Evolutionary conservation across 2,329 filamentous ascomycete species (phyloP).

Genomic region (Madurella fahalii): DNA sequence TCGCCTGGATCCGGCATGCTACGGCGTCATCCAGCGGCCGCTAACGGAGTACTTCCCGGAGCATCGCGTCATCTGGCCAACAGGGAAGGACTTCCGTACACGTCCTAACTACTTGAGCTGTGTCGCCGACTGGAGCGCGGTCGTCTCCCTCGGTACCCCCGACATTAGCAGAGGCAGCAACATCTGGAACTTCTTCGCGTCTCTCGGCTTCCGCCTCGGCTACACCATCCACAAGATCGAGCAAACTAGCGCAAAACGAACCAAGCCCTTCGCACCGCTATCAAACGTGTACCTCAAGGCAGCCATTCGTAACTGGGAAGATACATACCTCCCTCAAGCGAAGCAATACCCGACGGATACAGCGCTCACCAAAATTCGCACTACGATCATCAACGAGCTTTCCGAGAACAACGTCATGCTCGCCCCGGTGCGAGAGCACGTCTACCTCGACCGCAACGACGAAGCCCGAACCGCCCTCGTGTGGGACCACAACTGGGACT

Average conservation of each 20-base stretch:
- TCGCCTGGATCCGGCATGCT: constrained; percentile 20
- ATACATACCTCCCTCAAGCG: no score
- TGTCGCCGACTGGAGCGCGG: constrained; percentile 12
- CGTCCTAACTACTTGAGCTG: constrained; percentile 5
- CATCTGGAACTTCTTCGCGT: constrained; percentile 27
- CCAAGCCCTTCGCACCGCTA: no score
- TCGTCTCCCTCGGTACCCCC: constrained; percentile 8
- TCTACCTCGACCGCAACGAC: constrained; percentile 24
- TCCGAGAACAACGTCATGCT: constrained; percentile 41
- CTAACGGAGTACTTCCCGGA: constrained; percentile 30
- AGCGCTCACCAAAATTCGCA: constrained; percentile 32
- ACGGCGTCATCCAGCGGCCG: constrained; percentile 29
- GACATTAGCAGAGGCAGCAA: constrained; percentile 4
- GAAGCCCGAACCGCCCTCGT: constrained; percentile 19
- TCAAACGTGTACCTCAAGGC: no score
- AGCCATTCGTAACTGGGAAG: no score
- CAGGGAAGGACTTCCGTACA: not conserved
- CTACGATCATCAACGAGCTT: constrained; percentile 41
- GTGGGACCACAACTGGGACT: constrained; percentile 36
- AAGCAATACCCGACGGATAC: constrained; percentile 13
- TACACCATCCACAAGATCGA: constrained; percentile 25
- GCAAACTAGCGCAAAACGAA: no score
- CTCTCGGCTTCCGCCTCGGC: constrained; percentile 29
- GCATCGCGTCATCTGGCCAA: constrained; percentile 27
- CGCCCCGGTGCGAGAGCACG: constrained; percentile 34